These are phyloP conservation scores for Drosera spatulata DNA, from an alignment of 179 eudicot genomes.

Conservation along the genomic window DNA sequence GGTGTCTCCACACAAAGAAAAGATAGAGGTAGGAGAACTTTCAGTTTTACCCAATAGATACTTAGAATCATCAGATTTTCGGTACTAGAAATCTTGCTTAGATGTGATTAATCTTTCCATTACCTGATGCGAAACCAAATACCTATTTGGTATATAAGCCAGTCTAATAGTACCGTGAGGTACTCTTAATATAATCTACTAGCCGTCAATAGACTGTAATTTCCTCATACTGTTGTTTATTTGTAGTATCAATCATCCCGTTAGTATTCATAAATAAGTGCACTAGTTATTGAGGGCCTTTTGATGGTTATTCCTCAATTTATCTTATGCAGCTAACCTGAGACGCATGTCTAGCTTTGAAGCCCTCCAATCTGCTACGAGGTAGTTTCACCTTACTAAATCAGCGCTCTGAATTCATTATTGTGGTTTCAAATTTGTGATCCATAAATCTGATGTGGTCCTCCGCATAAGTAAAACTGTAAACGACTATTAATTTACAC, in stretches of 20 bases:
- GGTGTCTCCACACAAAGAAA: conserved; percentile 45
- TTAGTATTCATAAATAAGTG: too few relatives aligned
- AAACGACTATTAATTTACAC: too few relatives aligned
- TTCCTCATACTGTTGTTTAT: too few relatives aligned
- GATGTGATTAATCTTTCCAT: too few relatives aligned
- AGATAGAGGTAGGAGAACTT: conserved; percentile 46
- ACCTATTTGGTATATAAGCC: too few relatives aligned
- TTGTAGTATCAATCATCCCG: too few relatives aligned
- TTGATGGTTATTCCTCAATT: not conserved
- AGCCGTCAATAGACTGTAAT: too few relatives aligned
- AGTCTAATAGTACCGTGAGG: too few relatives aligned
- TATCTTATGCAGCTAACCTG: conserved; percentile 58
- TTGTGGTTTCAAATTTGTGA: not conserved
- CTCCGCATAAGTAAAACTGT: too few relatives aligned
- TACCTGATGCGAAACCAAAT: too few relatives aligned
- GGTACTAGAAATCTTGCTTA: not conserved
- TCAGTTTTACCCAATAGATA: not conserved
- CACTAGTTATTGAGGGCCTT: not conserved
- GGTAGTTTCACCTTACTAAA: conserved; percentile 24
- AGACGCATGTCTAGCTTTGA: conserved; percentile 72
- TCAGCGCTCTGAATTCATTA: not conserved
- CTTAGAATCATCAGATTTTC: not conserved
- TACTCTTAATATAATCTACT: too few relatives aligned
- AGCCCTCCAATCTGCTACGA: conserved; percentile 76
- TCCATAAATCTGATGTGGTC: too few relatives aligned